Conservation (phyloP, 116 monocot genomes). For the Posidonia oceanica region DNA sequence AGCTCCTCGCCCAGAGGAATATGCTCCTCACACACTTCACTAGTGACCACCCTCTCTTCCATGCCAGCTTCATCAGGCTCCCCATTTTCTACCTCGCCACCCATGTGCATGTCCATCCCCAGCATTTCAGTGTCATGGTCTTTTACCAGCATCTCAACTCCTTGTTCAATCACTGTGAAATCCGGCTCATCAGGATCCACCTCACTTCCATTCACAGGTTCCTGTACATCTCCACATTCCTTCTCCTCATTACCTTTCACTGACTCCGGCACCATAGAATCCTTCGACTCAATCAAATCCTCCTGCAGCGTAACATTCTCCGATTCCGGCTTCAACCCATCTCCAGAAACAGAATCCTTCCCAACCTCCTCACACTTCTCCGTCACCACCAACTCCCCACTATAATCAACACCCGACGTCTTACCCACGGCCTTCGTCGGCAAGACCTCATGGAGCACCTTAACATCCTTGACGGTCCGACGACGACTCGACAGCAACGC, state of each 20-base stretch:
- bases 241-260: conserved; percentile 3
- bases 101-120: conserved; percentile 1
- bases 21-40: not conserved
- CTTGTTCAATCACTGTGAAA: conserved; percentile 60
- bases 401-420: conserved; percentile 1
- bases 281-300: conserved; percentile 8
- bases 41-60: not conserved
- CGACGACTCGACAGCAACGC: not conserved
- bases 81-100: not conserved
- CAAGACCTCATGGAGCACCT: conserved; percentile 48
- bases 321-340: conserved; percentile 8
- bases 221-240: conserved; percentile 4
- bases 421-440: conserved; percentile 25
- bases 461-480: conserved; percentile 45
- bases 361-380: not conserved
- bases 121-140: conserved; percentile 38
- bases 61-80: conserved; percentile 9
- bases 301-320: conserved; percentile 5
- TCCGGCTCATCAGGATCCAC: conserved; percentile 15
- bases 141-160: conserved; percentile 28
- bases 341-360: not conserved
- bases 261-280: not conserved
- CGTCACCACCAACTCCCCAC: not conserved
- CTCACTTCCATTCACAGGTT: not conserved
- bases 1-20: not conserved